Evolutionary conservation across 345 rosid species (phyloP), one percentile per base, ranked within the genome.

Genomic region (Combretum micranthum): DNA sequence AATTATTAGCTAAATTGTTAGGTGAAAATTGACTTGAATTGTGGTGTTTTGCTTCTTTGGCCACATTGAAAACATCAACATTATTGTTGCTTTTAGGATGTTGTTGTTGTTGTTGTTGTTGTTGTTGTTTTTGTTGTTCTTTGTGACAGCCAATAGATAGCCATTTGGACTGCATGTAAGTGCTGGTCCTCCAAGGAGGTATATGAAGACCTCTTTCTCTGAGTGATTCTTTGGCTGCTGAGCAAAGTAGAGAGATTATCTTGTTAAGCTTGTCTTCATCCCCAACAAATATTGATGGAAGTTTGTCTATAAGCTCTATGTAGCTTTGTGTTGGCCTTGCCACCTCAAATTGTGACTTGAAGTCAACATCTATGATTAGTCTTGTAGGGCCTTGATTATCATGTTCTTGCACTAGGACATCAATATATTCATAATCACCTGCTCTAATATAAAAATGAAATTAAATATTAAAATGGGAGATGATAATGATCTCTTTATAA

Each of bases 401-500:
- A 4, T 60, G n/a, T 12, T 63, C 59, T 16, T 52, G 56, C 16
- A 48, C 20, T 15, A 53, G 44, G 4, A 76, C 53, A 13, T 74
- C 82, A 18, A 79, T 64, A 68, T 75, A 82, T 61, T 76, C 84
- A 50, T 82, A 76, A 17, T 79, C 84, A 17, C 87, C 87, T 81
- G 83, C 55, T 15, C n/a, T 13, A 49, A 45, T 12, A 13, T 10
- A 20, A 32, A 17, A 39, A 15, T 21, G 50, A 9, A 45, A 19
- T 16, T 9, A 32, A 32, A 7, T 4, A 4, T 32, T 32, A 32
- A 32, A 32, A 7, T 32, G 10, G 39, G 39, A 11, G 5, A 32
- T 32, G 39, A 32, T 4, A 32, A 32, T 32, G 39, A 7, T 32
- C n/a, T n/a, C n/a, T n/a, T n/a, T 4, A 32, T 32, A 5, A 32